Evolutionary conservation across 176 grass and related monocot genomes (phyloP).

Genomic region (Carex scoparia): DNA sequence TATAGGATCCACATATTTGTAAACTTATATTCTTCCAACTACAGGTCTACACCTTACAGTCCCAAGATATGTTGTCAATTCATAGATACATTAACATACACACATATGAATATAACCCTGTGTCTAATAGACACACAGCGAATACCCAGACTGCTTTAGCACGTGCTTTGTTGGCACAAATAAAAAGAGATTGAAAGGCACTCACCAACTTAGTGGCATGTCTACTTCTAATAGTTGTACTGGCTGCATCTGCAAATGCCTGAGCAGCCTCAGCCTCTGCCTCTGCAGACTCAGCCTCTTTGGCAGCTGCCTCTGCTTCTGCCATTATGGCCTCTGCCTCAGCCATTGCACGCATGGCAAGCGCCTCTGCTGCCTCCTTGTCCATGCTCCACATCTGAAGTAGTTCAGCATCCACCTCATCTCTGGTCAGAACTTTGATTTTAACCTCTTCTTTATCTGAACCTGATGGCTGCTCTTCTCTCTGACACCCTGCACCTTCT

Average conservation of each 20-base stretch:
- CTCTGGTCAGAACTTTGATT: slow-evolving; percentile 45
- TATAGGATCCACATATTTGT: background rate
- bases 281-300: slow-evolving; percentile 78
- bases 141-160: background rate
- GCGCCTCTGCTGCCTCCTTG: slow-evolving; percentile 48
- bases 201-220: slow-evolving; percentile 59
- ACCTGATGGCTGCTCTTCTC: slow-evolving; percentile 38
- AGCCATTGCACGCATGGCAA: slow-evolving; percentile 61
- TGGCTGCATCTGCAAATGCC: slow-evolving; percentile 70
- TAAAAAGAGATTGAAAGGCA: background rate
- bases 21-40: background rate
- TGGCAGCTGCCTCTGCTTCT: slow-evolving; percentile 68
- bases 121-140: background rate
- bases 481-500: slow-evolving; percentile 34
- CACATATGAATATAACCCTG: background rate
- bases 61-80: background rate
- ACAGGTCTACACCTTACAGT: too few relatives aligned
- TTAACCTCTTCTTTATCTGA: slow-evolving; percentile 36
- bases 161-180: background rate
- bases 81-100: background rate
- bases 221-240: slow-evolving; percentile 48
- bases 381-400: slow-evolving; percentile 66
- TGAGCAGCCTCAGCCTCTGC: slow-evolving; percentile 69
- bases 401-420: slow-evolving; percentile 69
- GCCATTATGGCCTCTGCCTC: slow-evolving; percentile 88